Evolutionary conservation across 73 alveolate species (phyloP), one percentile per base, ranked within the genome.

Genomic region (Blepharisma japonicum): DNA sequence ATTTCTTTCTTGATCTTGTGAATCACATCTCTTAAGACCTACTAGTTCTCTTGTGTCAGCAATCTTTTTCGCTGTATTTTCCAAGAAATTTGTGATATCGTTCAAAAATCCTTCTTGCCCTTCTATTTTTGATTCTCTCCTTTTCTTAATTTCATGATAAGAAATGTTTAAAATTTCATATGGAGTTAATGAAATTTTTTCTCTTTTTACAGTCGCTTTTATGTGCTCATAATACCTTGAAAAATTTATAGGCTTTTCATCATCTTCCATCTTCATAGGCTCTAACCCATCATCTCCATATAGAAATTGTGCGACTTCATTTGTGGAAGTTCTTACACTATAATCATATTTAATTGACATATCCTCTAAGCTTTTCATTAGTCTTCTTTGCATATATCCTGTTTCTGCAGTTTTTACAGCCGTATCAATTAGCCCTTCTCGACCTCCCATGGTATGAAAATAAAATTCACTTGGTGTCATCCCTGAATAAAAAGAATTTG

Each of bases 391-490:
- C 98, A 98, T 95, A 87, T 98, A 98, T n/a, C 99, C 99, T 5
- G 99, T 95, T 68, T 97, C 99, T 7, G 99, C 95, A 39, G 99
- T 98, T 84, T 96, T 98, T 55, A 97, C 99, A 14, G 99, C 99
- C 7, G 99, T 94, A 83, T 98, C 99, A 68, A 96, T 96, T 55
- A 98, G 84, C 20, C 99, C 99, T 72, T 96, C 99, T 81, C 99
- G 89, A 38, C 99, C 99, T 45, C 99, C 99, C 95, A 95, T 94
- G 50, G 99, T 96, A 89, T 98, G 99, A 92, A 98, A 98, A 81
- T 96, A 98, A 90, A 98, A 98, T 86, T 98, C 99, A 20, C 96
- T 89, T 0, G 99, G 97, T 61, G 94, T 91, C 67, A 98, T 77
- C 11, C 99, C 99, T 27, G 98, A 80, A 83, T 91, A 98, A 89